Conservation (phyloP, 257 asterid genomes). For the Solanum lycopersicoides region DNA sequence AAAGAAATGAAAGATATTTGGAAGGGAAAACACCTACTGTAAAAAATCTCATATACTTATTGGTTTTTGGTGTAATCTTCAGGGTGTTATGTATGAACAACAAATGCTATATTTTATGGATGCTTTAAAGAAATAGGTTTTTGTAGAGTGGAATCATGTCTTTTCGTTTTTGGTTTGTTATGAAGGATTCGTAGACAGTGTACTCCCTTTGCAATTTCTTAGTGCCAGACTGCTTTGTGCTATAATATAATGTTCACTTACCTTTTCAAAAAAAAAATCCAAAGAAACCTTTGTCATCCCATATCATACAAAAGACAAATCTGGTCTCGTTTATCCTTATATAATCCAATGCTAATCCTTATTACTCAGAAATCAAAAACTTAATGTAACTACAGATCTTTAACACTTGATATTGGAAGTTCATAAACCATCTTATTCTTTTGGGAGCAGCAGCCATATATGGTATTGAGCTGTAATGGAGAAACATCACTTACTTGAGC, state of each 20-base stretch:
- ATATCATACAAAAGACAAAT: background rate
- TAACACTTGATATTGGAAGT: background rate
- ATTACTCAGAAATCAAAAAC: background rate
- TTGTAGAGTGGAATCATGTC: background rate
- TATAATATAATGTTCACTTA: background rate
- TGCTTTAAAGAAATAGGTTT: background rate
- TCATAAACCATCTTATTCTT: background rate
- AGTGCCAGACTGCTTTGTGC: background rate
- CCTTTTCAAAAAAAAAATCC: background rate
- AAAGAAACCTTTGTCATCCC: background rate
- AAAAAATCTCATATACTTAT: background rate
- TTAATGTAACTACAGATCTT: background rate
- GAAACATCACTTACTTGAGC: too few species aligned
- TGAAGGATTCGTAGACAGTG: background rate
- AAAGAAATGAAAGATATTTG: background rate
- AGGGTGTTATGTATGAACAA: background rate
- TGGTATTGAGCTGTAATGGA: too few species aligned
- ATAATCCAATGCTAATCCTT: background rate
- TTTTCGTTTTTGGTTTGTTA: background rate
- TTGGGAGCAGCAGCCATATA: background rate
- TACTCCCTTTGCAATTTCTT: background rate
- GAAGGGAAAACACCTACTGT: background rate
- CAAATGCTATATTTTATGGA: background rate
- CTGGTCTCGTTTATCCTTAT: background rate
- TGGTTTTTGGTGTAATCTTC: background rate